Conservation (phyloP, 352 stramenopile genomes). For the Pythium grandisporangium region DNA sequence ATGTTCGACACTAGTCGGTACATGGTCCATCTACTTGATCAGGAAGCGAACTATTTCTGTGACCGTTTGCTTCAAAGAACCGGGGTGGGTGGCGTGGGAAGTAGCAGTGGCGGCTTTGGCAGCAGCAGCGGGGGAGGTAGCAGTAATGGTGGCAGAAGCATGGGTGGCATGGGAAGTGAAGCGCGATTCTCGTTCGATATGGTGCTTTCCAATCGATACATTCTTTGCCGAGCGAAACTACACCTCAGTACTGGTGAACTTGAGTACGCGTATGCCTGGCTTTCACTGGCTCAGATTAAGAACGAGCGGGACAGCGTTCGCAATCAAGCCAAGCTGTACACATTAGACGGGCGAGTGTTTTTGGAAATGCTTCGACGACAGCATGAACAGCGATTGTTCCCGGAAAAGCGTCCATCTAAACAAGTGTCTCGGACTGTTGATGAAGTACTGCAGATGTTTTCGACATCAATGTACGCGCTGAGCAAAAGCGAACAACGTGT, state of each 20-base stretch:
- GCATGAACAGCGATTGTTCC: slow-evolving; percentile 25
- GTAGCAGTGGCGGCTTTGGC: slow-evolving; percentile 32
- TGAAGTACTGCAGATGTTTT: slow-evolving; percentile 42
- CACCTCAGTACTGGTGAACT: slow-evolving; percentile 45
- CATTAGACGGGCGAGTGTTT: slow-evolving; percentile 54
- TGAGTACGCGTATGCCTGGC: slow-evolving; percentile 52
- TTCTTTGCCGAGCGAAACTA: slow-evolving; percentile 53
- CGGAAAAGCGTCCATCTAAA: slow-evolving; percentile 12
- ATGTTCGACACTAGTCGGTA: slow-evolving; percentile 69
- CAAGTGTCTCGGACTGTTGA: slow-evolving; percentile 24
- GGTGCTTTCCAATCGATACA: slow-evolving; percentile 66
- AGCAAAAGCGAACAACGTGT: slow-evolving; percentile 45
- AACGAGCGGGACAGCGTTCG: slow-evolving; percentile 60
- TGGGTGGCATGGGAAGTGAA: slow-evolving; percentile 68
- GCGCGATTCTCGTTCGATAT: slow-evolving; percentile 77
- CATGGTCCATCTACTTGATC: slow-evolving; percentile 65
- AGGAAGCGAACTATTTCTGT: slow-evolving; percentile 68
- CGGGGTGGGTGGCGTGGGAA: slow-evolving; percentile 42
- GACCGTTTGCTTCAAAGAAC: slow-evolving; percentile 57
- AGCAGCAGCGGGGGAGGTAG: slow-evolving; percentile 45
- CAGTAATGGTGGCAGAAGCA: slow-evolving; percentile 38
- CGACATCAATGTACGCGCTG: slow-evolving; percentile 55
- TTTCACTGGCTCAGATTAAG: slow-evolving; percentile 70
- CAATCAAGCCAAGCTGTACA: slow-evolving; percentile 57
- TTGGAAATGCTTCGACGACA: slow-evolving; percentile 45